Conservation (phyloP, 139 green algal species). For the Chlamydomonas schloesseri region DNA sequence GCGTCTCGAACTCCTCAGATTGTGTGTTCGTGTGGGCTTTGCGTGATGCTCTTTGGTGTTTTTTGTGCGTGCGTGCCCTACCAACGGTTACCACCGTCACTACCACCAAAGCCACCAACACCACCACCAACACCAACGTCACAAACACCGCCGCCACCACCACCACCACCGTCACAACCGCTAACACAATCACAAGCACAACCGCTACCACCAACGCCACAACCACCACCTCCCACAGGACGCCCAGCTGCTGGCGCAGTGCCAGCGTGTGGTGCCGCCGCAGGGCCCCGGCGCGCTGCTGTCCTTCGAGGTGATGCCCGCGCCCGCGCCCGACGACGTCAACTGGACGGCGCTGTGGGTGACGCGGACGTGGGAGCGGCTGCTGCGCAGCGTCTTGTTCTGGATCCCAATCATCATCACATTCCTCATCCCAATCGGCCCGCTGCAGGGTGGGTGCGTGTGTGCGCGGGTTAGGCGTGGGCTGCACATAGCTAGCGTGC, state of each 20-base stretch:
- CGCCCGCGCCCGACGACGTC: conserved; percentile 29
- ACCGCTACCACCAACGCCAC: background rate
- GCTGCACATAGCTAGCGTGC: too few species aligned
- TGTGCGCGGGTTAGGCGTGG: too few species aligned
- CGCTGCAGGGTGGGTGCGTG: background rate
- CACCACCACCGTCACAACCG: background rate
- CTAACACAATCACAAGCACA: background rate
- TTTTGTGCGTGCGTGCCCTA: too few species aligned
- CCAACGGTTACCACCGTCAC: background rate
- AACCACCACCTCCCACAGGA: background rate
- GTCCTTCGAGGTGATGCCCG: conserved; percentile 1
- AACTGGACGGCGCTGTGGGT: conserved; percentile 7
- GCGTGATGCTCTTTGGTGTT: too few species aligned
- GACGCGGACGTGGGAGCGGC: background rate
- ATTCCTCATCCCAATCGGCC: conserved; percentile 20
- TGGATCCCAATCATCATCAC: background rate
- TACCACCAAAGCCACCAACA: background rate
- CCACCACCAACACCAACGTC: background rate
- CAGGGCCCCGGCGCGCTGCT: background rate
- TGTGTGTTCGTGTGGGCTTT: background rate
- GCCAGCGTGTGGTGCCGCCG: background rate
- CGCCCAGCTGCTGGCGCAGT: conserved; percentile 35
- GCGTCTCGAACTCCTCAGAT: too few species aligned
- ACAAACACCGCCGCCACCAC: background rate
- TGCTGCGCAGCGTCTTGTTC: background rate